These are phyloP conservation scores for Phaffomyces opuntiae DNA, from an alignment of 805 yeast genomes.

Conservation along the genomic window DNA sequence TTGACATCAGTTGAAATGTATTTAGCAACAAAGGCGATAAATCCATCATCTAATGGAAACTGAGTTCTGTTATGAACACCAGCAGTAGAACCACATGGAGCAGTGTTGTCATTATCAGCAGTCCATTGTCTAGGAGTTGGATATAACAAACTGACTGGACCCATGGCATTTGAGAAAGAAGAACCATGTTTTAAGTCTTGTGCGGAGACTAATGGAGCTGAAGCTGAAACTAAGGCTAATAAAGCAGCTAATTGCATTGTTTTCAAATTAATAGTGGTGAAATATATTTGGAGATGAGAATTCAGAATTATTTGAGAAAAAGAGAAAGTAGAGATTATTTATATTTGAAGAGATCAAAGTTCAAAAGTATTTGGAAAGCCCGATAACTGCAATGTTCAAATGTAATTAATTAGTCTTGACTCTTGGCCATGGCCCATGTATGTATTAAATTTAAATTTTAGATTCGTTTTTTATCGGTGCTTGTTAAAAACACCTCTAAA, in stretches of 20 bases:
- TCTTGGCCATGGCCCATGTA: too few species aligned
- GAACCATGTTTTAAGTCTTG: conserved; percentile 21
- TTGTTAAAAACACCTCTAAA: too few species aligned
- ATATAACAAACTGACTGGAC: conserved; percentile 28
- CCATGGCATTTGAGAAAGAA: conserved; percentile 19
- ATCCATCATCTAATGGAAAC: conserved; percentile 41
- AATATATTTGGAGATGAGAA: background rate
- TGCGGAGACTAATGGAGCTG: conserved; percentile 16
- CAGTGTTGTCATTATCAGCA: conserved; percentile 36
- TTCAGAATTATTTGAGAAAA: too few species aligned
- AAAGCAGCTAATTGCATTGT: conserved; percentile 10
- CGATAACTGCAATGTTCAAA: too few species aligned
- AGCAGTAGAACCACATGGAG: conserved; percentile 40
- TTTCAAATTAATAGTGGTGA: background rate
- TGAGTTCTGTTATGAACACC: conserved; percentile 32
- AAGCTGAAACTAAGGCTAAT: conserved; percentile 13
- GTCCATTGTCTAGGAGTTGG: conserved; percentile 41
- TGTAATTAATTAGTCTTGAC: too few species aligned
- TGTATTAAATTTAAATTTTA: too few species aligned
- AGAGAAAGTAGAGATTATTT: background rate
- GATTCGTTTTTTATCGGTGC: too few species aligned
- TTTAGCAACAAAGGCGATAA: conserved; percentile 39
- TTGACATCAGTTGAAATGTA: conserved; percentile 32
- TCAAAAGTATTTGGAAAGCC: too few species aligned
- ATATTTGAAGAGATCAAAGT: background rate